phyloP scores from a whole-genome alignment of 2,329 filamentous ascomycete species.

The Aspergillus bombycis region DNA sequence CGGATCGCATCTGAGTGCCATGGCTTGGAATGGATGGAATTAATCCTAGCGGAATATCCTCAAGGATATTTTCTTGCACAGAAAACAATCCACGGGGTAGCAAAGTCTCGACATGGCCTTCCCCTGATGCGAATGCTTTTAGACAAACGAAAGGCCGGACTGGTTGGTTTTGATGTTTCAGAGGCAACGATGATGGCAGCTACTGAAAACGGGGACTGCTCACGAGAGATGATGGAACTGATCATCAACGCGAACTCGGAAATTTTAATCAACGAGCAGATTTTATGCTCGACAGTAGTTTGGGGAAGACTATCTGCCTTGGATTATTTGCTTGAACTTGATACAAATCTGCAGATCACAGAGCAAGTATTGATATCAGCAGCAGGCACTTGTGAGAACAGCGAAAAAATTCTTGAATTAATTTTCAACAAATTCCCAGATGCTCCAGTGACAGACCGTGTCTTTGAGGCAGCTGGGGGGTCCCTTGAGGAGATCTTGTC shows the following conservation, averaged over 20 bases:
- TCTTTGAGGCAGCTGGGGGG: background rate
- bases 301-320: background rate
- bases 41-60: rapidly evolving
- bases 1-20: rapidly evolving
- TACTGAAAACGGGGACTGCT: rapidly evolving
- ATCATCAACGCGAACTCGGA: background rate
- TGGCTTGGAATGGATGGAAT: background rate
- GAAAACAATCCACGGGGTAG: background rate
- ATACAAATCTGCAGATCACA: background rate
- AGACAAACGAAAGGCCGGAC: background rate
- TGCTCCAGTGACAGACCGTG: background rate
- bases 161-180: background rate
- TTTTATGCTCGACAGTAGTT: background rate
- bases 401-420: rapidly evolving
- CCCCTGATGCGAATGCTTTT: background rate
- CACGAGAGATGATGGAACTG: background rate
- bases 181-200: background rate
- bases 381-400: rapidly evolving
- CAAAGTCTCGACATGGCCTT: rapidly evolving
- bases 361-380: background rate
- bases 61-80: background rate
- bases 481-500: too few species aligned
- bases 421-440: background rate
- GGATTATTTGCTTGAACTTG: background rate
- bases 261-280: background rate